Percentiles rank a stretch among this genome's conserved stretches.
Evolutionary conservation across 768 basidiomycete species (phyloP).

Genomic region (Lenzites betulinus): DNA sequence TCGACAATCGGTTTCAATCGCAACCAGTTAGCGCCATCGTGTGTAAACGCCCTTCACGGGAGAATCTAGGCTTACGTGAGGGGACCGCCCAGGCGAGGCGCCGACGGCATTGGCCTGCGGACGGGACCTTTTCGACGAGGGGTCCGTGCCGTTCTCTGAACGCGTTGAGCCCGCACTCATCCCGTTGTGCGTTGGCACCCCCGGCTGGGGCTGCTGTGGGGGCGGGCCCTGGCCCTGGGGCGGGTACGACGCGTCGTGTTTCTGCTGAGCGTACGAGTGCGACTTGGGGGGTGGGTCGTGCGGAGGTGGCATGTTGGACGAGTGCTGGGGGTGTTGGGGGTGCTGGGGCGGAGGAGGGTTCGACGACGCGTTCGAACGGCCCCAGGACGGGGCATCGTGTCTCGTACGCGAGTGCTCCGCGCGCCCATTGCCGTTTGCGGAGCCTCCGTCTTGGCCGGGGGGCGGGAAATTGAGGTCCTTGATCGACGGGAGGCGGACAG

Average conservation of each 20-base stretch:
- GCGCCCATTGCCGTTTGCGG: conserved; percentile 33
- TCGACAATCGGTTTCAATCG: conserved; percentile 21
- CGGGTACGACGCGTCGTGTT: conserved; percentile 53
- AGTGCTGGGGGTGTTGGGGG: conserved; percentile 18
- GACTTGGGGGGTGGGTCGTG: conserved; percentile 27
- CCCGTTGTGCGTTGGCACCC: conserved; percentile 24
- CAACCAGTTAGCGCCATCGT: conserved; percentile 24
- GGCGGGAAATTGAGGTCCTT: conserved; percentile 69
- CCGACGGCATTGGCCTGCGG: conserved; percentile 34
- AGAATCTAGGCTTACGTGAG: conserved; percentile 47
- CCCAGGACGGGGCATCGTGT: conserved; percentile 35
- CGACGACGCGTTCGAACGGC: conserved; percentile 19
- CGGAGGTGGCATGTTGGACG: conserved; percentile 25
- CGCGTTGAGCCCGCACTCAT: conserved; percentile 24
- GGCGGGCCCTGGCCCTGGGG: conserved; percentile 51
- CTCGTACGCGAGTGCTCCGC: conserved; percentile 39
- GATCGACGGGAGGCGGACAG: conserved; percentile 67
- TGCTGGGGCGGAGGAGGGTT: conserved; percentile 24
- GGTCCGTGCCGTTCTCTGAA: conserved; percentile 22
- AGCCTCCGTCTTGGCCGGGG: conserved; percentile 36
- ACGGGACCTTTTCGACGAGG: conserved; percentile 23
- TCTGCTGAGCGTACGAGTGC: conserved; percentile 36
- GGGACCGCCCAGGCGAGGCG: conserved; percentile 49
- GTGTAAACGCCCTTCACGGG: conserved; percentile 22
- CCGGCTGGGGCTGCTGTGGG: conserved; percentile 12